phyloP scores from a whole-genome alignment of 495 filamentous ascomycete species.

The Trichoderma gamsii region DNA sequence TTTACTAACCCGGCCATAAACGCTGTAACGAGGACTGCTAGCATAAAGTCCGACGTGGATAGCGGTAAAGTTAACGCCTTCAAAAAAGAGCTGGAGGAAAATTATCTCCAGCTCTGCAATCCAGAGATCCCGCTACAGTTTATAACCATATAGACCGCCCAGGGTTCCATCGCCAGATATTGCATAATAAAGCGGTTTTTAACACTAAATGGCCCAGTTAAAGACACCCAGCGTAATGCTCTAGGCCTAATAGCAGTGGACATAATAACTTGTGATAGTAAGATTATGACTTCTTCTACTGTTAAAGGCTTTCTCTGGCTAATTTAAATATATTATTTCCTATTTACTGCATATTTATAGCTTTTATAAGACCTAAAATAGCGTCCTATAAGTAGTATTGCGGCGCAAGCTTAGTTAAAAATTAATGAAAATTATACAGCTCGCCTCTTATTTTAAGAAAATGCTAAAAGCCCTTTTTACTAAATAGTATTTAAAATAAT shows the following conservation, averaged over 20 bases:
- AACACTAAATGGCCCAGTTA: slow-evolving; percentile 32
- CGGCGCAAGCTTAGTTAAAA: too few species aligned
- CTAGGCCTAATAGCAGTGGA: slow-evolving; percentile 35
- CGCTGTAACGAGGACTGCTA: slow-evolving; percentile 26
- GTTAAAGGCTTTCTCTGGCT: slow-evolving; percentile 45
- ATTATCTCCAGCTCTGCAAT: slow-evolving; percentile 44
- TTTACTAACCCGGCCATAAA: slow-evolving; percentile 46
- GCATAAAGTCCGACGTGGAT: slow-evolving; percentile 16
- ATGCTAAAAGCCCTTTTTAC: too few species aligned
- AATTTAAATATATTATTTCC: slow-evolving; percentile 38
- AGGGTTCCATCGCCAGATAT: slow-evolving; percentile 39
- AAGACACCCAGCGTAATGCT: slow-evolving; percentile 33
- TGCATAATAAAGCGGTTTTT: slow-evolving; percentile 35
- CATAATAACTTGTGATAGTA: slow-evolving; percentile 46
- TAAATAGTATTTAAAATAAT: too few species aligned
- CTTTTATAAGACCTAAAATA: slow-evolving; percentile 40
- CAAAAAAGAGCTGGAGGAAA: slow-evolving; percentile 41
- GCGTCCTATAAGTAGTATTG: slow-evolving; percentile 26
- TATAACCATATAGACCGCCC: slow-evolving; percentile 48
- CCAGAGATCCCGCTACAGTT: slow-evolving; percentile 46
- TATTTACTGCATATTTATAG: slow-evolving; percentile 47
- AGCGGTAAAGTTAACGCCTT: slow-evolving; percentile 30
- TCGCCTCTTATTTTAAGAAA: too few species aligned
- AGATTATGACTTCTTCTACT: slow-evolving; percentile 41
- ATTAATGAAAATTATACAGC: too few species aligned